Evolutionary conservation across 2,329 filamentous ascomycete species (phyloP).

Genomic region (Clarireedia paspali): DNA sequence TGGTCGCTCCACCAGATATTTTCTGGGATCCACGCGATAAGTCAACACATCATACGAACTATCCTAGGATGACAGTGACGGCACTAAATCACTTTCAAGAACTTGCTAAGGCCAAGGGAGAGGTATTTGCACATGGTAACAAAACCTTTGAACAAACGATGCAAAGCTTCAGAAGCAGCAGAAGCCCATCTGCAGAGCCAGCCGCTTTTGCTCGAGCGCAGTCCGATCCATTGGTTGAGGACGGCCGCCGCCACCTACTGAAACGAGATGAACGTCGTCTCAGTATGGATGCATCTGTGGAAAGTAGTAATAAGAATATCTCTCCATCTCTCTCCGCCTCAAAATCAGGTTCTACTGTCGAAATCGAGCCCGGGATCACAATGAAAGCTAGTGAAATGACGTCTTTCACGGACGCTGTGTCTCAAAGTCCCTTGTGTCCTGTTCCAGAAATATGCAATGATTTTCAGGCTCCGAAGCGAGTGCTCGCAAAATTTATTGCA

Average conservation of each 20-base stretch:
- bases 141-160: slow-evolving; percentile 35
- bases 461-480: slow-evolving; percentile 31
- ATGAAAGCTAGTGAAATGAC: background rate
- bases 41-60: slow-evolving; percentile 51
- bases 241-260: slow-evolving; percentile 21
- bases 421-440: background rate
- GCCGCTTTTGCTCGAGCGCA: slow-evolving; percentile 16
- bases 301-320: slow-evolving; percentile 6
- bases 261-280: slow-evolving; percentile 26
- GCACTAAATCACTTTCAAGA: slow-evolving; percentile 48
- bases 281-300: slow-evolving; percentile 9
- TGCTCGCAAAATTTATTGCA: slow-evolving; percentile 60
- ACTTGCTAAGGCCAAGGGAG: slow-evolving; percentile 42
- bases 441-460: slow-evolving; percentile 16
- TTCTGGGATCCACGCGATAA: slow-evolving; percentile 50
- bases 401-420: background rate
- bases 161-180: slow-evolving; percentile 23
- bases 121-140: slow-evolving; percentile 46
- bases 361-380: too few relatives aligned
- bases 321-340: slow-evolving; percentile 10
- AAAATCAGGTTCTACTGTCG: background rate
- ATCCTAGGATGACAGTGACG: slow-evolving; percentile 55
- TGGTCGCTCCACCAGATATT: slow-evolving; percentile 45
- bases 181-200: slow-evolving; percentile 21
- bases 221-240: slow-evolving; percentile 22